Evolutionary conservation across 805 yeast genomes (phyloP), one percentile per base, ranked within the genome.

Genomic region (Barnettozyma salicaria): DNA sequence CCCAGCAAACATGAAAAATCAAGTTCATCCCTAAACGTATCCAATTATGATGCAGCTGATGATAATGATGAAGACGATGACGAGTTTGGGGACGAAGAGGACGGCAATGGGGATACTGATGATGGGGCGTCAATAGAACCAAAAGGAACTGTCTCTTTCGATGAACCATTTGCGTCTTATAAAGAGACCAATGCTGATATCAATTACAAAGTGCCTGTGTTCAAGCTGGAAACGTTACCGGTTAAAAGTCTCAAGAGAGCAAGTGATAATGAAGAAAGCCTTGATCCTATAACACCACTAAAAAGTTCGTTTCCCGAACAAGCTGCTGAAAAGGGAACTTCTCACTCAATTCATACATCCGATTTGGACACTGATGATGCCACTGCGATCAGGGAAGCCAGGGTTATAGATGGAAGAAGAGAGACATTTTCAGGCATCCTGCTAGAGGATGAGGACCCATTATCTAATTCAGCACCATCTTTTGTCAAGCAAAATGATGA

Each of bases 11-110:
- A n/a, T n/a, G n/a, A n/a, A n/a, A n/a, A n/a, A n/a, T n/a, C n/a
- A n/a, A n/a, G n/a, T n/a, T n/a, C n/a, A n/a, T n/a, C n/a, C n/a
- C n/a, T 48, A 4, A 29, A 27, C 10, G 32, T 33, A 9, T 27
- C 30, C 10, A 36, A 29, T n/a, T 47, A 39, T 4, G 33, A 38
- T n/a, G 42, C 39, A 17, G 43, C 38, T 7, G 31, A 25, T 12
- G 32, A 19, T 61, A 52, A 51, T 20, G 55, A 52, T 10, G 58
- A 45, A n/a, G 47, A 47, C 11, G 54, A 42, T 2, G 34, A 30
- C 20, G 48, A 37, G 11, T 30, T 14, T 14, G 48, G 40, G 12
- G 39, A 29, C 24, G 43, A 40, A 7, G 41, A 40, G 10, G 42
- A 42, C 5, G 47, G 12, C 7, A 38, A 28, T 14, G 40, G 47